These are phyloP conservation scores for Begonia loranthoides DNA, from an alignment of 306 rosid genomes.

Conservation along the genomic window DNA sequence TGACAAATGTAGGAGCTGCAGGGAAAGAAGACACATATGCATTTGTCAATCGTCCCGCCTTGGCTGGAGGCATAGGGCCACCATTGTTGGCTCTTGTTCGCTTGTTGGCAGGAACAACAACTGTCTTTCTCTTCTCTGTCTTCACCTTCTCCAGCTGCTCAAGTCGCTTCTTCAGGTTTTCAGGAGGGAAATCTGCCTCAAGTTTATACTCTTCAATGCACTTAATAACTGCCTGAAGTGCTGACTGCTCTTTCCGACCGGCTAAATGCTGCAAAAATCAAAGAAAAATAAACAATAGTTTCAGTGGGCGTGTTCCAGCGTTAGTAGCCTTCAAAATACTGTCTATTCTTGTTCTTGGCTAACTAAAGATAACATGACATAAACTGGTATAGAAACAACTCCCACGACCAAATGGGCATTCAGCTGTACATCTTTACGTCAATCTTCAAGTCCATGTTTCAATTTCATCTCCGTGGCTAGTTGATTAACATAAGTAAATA, in stretches of 20 bases:
- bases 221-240: constrained; percentile 77
- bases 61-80: constrained; percentile 99
- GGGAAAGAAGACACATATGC: constrained; percentile 98
- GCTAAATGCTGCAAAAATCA: constrained; percentile 64
- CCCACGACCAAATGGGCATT: too few relatives aligned
- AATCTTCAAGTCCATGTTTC: too few relatives aligned
- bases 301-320: too few relatives aligned
- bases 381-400: too few relatives aligned
- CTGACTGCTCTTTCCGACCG: constrained; percentile 92
- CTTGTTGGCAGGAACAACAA: constrained; percentile 81
- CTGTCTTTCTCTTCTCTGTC: constrained; percentile 77
- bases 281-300: neutral
- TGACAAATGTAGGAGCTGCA: constrained; percentile 65
- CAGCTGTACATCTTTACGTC: too few relatives aligned
- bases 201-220: constrained; percentile 97
- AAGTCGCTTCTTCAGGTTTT: constrained; percentile 86
- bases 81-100: constrained; percentile 88
- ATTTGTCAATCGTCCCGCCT: constrained; percentile 94
- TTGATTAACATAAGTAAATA: too few relatives aligned
- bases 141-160: constrained; percentile 95
- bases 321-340: too few relatives aligned
- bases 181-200: constrained; percentile 74
- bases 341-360: too few relatives aligned
- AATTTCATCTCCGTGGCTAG: too few relatives aligned
- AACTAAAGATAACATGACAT: too few relatives aligned